A percentile compares a stretch with the other conserved stretches of the same genome.
These are phyloP conservation scores for Cardiospermum halicacabum DNA, from an alignment of 345 rosid genomes.

Conservation along the genomic window DNA sequence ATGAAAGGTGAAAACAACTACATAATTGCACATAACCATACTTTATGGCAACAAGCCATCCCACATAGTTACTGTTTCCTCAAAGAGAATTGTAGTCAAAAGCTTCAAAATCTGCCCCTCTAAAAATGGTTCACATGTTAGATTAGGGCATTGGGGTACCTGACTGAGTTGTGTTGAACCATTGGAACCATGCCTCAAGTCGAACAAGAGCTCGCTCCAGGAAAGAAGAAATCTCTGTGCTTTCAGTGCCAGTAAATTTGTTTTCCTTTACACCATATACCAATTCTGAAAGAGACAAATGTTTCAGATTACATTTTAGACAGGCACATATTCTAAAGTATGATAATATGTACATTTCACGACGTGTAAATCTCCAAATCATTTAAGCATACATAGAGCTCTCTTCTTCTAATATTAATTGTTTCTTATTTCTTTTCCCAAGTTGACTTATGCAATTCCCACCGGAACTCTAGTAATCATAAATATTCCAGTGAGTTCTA, in stretches of 20 bases:
- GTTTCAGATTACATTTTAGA: slow-evolving; percentile 11
- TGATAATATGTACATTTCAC: not conserved
- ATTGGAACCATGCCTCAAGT: slow-evolving; percentile 84
- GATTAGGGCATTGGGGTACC: slow-evolving; percentile 35
- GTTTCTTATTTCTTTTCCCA: not conserved
- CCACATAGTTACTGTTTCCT: not conserved
- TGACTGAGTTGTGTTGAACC: slow-evolving; percentile 83
- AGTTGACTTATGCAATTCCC: not conserved
- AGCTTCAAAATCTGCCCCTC: not conserved
- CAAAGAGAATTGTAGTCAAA: not conserved
- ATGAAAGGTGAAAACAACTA: not conserved
- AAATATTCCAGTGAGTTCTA: not conserved
- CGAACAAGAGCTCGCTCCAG: slow-evolving; percentile 64
- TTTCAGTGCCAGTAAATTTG: slow-evolving; percentile 52
- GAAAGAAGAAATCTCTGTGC: slow-evolving; percentile 57
- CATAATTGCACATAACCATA: not conserved
- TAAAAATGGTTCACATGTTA: not conserved
- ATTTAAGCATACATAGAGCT: not conserved
- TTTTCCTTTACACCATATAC: slow-evolving; percentile 49
- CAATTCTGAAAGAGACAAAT: slow-evolving; percentile 42
- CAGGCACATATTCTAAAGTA: slow-evolving; percentile 3
- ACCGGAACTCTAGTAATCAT: not conserved
- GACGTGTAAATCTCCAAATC: not conserved
- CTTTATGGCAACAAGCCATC: not conserved
- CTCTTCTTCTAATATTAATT: too few species aligned